Evolutionary conservation across 805 yeast species (phyloP).

Genomic region (Lipomyces orientalis): DNA sequence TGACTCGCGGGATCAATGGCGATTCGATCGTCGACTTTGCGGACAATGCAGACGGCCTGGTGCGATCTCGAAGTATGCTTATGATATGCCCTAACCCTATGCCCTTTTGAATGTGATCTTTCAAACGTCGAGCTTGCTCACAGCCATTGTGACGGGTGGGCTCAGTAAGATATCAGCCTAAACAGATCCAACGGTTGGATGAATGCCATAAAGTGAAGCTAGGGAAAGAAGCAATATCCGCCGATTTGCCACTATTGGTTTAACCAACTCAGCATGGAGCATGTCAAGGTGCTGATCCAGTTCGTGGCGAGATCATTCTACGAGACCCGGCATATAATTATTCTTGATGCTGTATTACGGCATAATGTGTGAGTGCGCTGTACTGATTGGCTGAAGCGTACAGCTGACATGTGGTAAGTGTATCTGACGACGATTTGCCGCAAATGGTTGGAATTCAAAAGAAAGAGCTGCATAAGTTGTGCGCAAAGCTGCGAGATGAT

Average conservation of each 20-base stretch:
- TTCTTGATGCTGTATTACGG: constrained; percentile 82
- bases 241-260: not conserved
- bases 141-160: not conserved
- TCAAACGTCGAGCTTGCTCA: not conserved
- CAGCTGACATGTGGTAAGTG: constrained; percentile 35
- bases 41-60: not conserved
- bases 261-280: constrained; percentile 24
- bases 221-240: not conserved
- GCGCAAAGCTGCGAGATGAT: constrained; percentile 84
- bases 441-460: constrained; percentile 80
- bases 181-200: not conserved
- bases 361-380: constrained; percentile 66
- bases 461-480: constrained; percentile 81
- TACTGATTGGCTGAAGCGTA: not conserved
- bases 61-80: not conserved
- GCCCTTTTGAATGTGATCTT: not conserved
- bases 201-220: not conserved
- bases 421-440: constrained; percentile 89
- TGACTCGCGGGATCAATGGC: not conserved
- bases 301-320: constrained; percentile 88
- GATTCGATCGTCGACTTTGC: not conserved
- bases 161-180: not conserved
- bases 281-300: constrained; percentile 56
- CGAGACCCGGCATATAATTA: constrained; percentile 77
- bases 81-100: not conserved